These are phyloP conservation scores for Arthrobotrys pseudoclavata DNA, from an alignment of 2,329 filamentous ascomycete species.

Conservation along the genomic window DNA sequence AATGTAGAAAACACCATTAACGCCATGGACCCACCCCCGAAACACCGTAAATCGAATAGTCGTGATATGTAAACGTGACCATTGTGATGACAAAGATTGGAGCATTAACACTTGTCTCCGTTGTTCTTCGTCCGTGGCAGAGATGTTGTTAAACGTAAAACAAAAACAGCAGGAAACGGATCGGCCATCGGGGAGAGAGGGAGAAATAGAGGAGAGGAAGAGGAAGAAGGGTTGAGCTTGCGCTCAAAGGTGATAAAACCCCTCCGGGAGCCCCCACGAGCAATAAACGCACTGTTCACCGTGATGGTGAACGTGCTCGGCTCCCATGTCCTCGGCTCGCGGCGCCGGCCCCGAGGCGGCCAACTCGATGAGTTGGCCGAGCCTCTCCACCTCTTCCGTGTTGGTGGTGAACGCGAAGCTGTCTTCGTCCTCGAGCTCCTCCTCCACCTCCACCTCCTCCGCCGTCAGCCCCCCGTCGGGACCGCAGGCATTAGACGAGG, in stretches of 20 bases:
- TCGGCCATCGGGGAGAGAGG: not conserved
- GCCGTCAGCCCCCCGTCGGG: not conserved
- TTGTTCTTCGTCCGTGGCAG: slow-evolving; percentile 49
- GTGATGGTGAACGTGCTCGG: not conserved
- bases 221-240: not conserved
- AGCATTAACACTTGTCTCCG: slow-evolving; percentile 53
- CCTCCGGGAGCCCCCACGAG: not conserved
- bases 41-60: slow-evolving; percentile 33
- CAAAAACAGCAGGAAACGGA: not conserved
- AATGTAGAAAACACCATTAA: too few species aligned
- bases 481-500: not conserved
- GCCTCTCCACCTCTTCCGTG: not conserved
- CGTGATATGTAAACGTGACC: slow-evolving; percentile 6
- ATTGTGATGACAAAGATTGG: slow-evolving; percentile 51
- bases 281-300: not conserved
- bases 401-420: too few species aligned
- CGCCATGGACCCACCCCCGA: slow-evolving; percentile 1
- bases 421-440: not conserved
- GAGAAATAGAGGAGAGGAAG: not conserved
- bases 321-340: not conserved
- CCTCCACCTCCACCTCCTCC: not conserved
- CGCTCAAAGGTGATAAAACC: not conserved
- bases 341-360: not conserved
- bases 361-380: not conserved
- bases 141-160: not conserved